These are phyloP conservation scores for Ballota nigra DNA, from an alignment of 257 asterid genomes.

Conservation along the genomic window DNA sequence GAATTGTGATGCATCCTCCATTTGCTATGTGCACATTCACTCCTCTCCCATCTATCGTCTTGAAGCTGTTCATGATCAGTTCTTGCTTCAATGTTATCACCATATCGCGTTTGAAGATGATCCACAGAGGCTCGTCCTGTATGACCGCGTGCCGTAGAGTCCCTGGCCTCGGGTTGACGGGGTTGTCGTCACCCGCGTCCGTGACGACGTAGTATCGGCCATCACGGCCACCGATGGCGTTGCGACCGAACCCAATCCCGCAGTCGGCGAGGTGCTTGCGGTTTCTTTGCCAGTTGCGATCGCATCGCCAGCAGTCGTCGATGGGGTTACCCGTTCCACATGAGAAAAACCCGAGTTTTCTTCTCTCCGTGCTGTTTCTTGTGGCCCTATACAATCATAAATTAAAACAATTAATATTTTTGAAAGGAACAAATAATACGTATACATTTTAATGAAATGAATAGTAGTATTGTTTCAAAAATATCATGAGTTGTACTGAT, in stretches of 20 bases:
- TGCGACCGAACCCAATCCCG: constrained; percentile 86
- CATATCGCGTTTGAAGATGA: constrained; percentile 81
- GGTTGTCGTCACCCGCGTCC: constrained; percentile 57
- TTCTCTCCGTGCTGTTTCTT: constrained; percentile 67
- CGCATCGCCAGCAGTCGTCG: constrained; percentile 94
- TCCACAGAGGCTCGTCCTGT: constrained; percentile 85
- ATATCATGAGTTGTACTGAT: too few relatives aligned
- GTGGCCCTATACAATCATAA: constrained; percentile 49
- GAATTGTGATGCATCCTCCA: constrained; percentile 75
- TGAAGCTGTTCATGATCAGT: constrained; percentile 84
- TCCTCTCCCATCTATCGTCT: constrained; percentile 92
- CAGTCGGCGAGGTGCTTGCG: constrained; percentile 82
- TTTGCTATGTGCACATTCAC: constrained; percentile 78
- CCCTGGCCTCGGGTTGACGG: constrained; percentile 72
- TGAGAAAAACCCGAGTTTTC: constrained; percentile 78
- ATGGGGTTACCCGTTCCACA: constrained; percentile 91
- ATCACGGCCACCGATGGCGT: constrained; percentile 88
- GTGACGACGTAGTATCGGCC: constrained; percentile 75
- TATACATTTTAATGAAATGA: too few relatives aligned
- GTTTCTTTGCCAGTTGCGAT: constrained; percentile 60
- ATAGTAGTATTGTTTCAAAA: too few relatives aligned
- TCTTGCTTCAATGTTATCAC: constrained; percentile 83
- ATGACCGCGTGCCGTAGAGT: constrained; percentile 87
- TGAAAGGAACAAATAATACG: neutral
- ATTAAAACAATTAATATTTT: too few relatives aligned